phyloP scores from a whole-genome alignment of 805 yeast genomes.

The Kluyveromyces siamensis region DNA sequence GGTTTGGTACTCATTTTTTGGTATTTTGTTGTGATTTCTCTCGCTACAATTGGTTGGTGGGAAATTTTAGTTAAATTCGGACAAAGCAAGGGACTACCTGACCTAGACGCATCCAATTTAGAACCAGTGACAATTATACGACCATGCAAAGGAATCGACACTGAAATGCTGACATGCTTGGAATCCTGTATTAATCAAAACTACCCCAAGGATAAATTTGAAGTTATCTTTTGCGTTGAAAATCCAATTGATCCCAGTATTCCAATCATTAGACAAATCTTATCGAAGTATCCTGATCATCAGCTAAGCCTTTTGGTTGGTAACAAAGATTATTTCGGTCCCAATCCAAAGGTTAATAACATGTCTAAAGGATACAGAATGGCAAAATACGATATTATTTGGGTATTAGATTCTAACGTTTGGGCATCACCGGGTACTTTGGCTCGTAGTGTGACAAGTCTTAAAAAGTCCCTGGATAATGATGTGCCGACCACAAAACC shows the following conservation, averaged over 20 bases:
- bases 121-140: slow-evolving; percentile 71
- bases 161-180: slow-evolving; percentile 61
- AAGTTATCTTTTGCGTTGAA: slow-evolving; percentile 71
- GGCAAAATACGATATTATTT: slow-evolving; percentile 64
- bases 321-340: slow-evolving; percentile 50
- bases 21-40: slow-evolving; percentile 32
- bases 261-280: slow-evolving; percentile 42
- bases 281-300: slow-evolving; percentile 44
- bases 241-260: slow-evolving; percentile 54
- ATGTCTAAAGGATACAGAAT: slow-evolving; percentile 66
- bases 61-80: slow-evolving; percentile 31
- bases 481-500: slow-evolving; percentile 33
- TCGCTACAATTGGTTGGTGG: slow-evolving; percentile 33
- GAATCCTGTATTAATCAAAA: slow-evolving; percentile 59
- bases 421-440: slow-evolving; percentile 64
- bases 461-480: slow-evolving; percentile 42
- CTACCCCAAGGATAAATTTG: slow-evolving; percentile 51
- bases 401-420: slow-evolving; percentile 84
- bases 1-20: slow-evolving; percentile 26
- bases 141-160: slow-evolving; percentile 79
- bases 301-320: slow-evolving; percentile 54
- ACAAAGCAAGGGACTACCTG: slow-evolving; percentile 5
- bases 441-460: slow-evolving; percentile 49
- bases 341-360: slow-evolving; percentile 85
- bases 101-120: slow-evolving; percentile 29